A percentile compares a stretch with the other conserved stretches of the same genome.
phyloP scores from a whole-genome alignment of 139 green algal genomes.

The Chlorella sp. region DNA sequence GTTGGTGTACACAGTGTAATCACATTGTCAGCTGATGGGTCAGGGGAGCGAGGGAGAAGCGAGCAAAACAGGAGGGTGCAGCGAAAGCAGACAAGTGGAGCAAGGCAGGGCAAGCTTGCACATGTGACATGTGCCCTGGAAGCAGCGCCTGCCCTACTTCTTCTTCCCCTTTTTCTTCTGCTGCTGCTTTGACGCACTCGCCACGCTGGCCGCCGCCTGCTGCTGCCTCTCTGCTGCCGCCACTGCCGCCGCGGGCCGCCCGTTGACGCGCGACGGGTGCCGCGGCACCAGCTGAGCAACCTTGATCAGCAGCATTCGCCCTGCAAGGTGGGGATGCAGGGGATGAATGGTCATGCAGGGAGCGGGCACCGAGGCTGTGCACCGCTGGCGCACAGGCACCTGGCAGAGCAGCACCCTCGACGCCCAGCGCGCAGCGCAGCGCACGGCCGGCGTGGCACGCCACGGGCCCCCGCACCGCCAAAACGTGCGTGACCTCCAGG shows the following conservation, averaged over 20 bases:
- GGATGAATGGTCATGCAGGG: neutral
- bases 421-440: too few relatives aligned
- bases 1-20: too few relatives aligned
- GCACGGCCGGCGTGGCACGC: too few relatives aligned
- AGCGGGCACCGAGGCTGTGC: neutral
- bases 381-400: neutral
- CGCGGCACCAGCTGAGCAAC: conserved; percentile 53
- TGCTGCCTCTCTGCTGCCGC: conserved; percentile 2
- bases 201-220: conserved; percentile 6
- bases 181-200: neutral
- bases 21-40: too few relatives aligned
- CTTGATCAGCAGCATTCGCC: conserved; percentile 43
- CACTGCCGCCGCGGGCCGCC: conserved; percentile 28
- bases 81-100: neutral
- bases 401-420: neutral
- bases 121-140: neutral
- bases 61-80: neutral
- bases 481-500: too few relatives aligned
- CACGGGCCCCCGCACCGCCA: too few relatives aligned
- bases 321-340: neutral
- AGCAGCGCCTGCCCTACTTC: neutral
- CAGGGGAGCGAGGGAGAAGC: too few relatives aligned
- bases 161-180: conserved; percentile 52
- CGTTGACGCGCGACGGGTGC: conserved; percentile 53
- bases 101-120: neutral